These are phyloP conservation scores for Rhodocollybia butyracea DNA, from an alignment of 768 basidiomycete genomes.

Conservation along the genomic window DNA sequence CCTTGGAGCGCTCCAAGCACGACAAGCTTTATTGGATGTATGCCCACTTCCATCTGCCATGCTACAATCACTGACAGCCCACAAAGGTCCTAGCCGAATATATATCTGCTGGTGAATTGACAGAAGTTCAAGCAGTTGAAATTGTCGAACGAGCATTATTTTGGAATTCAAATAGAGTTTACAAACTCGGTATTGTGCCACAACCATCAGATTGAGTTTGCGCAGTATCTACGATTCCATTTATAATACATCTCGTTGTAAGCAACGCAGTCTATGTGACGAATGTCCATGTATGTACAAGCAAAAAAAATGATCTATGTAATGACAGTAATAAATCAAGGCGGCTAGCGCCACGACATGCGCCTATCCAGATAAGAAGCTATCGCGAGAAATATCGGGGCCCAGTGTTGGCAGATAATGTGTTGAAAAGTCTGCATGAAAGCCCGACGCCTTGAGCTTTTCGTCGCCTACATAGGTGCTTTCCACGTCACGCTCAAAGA, in stretches of 20 bases:
- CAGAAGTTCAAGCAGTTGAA: constrained; percentile 48
- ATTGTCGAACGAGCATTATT: constrained; percentile 60
- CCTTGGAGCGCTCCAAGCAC: constrained; percentile 61
- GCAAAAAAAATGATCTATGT: not conserved
- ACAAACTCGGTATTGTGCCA: constrained; percentile 43
- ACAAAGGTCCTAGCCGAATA: constrained; percentile 54
- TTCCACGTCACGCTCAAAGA: constrained; percentile 21
- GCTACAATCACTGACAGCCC: not conserved
- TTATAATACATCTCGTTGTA: no score
- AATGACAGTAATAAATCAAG: not conserved
- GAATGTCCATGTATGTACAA: not conserved
- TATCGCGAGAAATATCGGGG: not conserved
- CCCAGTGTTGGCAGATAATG: constrained; percentile 20
- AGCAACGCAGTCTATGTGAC: not conserved
- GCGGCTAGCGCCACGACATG: not conserved
- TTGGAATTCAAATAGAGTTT: constrained; percentile 63
- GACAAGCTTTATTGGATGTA: constrained; percentile 59
- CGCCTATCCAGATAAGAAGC: not conserved
- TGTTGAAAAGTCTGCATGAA: constrained; percentile 6
- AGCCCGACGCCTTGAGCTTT: constrained; percentile 2
- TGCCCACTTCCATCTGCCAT: constrained; percentile 6
- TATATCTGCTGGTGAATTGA: constrained; percentile 46
- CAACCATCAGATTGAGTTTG: not conserved
- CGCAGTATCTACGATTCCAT: not conserved
- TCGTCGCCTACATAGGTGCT: not conserved